Conservation (phyloP, 2,329 filamentous ascomycete species). For the Alternaria ventricosa region DNA sequence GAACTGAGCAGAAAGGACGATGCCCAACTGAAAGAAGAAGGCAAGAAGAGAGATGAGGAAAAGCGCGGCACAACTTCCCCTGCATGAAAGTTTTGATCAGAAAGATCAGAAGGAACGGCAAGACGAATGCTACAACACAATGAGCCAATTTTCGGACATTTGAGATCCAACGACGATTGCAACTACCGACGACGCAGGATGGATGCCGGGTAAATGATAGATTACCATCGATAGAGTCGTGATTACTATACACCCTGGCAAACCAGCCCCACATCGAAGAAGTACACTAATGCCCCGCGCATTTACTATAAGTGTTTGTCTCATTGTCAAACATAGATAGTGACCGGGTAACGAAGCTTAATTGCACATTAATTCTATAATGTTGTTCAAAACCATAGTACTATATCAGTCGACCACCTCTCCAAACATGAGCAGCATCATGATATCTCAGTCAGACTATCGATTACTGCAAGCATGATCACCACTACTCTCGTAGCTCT, state of each 20-base stretch:
- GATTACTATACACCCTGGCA: background rate
- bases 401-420: background rate
- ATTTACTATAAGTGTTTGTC: constrained; percentile 1
- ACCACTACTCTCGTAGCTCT: constrained; percentile 21
- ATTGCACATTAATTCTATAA: background rate
- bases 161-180: background rate
- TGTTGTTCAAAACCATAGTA: background rate
- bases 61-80: constrained; percentile 1
- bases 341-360: background rate
- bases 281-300: constrained; percentile 4
- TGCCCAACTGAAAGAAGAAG: constrained; percentile 27
- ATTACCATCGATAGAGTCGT: background rate
- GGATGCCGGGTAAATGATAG: constrained; percentile 14
- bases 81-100: background rate
- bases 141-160: background rate
- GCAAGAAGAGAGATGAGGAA: constrained; percentile 15
- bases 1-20: constrained; percentile 24
- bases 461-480: constrained; percentile 19
- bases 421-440: background rate
- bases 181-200: constrained; percentile 12
- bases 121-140: background rate
- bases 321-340: background rate
- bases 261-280: background rate
- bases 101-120: background rate
- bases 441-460: background rate